Percentiles rank a stretch among this genome's conserved stretches.
Evolutionary conservation across 2,329 filamentous ascomycete species (phyloP).

Genomic region (Raffaelea ambrosiae): DNA sequence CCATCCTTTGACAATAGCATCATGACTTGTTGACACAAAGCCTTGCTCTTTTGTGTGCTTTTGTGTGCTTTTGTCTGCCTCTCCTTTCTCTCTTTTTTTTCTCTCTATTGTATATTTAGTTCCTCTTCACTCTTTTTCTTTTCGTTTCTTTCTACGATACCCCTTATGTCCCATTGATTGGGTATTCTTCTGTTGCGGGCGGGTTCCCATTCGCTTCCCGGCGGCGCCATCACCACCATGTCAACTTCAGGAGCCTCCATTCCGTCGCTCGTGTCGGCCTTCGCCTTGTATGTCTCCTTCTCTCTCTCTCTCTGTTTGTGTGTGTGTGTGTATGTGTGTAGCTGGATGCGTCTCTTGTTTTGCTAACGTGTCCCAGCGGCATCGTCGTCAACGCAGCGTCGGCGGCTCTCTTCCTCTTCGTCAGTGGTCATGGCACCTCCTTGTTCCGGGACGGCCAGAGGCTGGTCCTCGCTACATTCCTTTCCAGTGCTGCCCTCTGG

Average conservation of each 20-base stretch:
- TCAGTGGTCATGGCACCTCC: constrained; percentile 37
- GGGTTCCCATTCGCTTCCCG: constrained; percentile 16
- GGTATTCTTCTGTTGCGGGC: constrained; percentile 25
- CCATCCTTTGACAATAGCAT: constrained; percentile 16
- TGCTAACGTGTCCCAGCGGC: constrained; percentile 29
- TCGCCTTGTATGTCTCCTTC: constrained; percentile 39
- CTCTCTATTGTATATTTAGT: not conserved
- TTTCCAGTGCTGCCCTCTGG: constrained; percentile 44
- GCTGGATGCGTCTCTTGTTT: not conserved
- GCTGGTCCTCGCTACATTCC: constrained; percentile 53
- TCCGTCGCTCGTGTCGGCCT: constrained; percentile 44
- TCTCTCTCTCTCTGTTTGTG: not conserved
- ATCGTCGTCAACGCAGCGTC: constrained; percentile 44
- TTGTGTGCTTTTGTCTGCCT: constrained; percentile 4
- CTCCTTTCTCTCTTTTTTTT: not conserved
- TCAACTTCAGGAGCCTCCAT: constrained; percentile 31
- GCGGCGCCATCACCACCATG: constrained; percentile 32
- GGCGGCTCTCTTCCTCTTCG: constrained; percentile 34
- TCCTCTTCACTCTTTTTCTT: constrained; percentile 9
- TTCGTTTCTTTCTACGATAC: not conserved
- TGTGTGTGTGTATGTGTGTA: too few species aligned
- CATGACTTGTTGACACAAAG: constrained; percentile 4
- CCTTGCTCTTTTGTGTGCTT: too few species aligned
- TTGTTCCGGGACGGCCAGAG: constrained; percentile 50
- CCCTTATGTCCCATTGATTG: constrained; percentile 37